Evolutionary conservation across 2,329 filamentous ascomycete species (phyloP).

Genomic region (Exophiala lecanii-corni): DNA sequence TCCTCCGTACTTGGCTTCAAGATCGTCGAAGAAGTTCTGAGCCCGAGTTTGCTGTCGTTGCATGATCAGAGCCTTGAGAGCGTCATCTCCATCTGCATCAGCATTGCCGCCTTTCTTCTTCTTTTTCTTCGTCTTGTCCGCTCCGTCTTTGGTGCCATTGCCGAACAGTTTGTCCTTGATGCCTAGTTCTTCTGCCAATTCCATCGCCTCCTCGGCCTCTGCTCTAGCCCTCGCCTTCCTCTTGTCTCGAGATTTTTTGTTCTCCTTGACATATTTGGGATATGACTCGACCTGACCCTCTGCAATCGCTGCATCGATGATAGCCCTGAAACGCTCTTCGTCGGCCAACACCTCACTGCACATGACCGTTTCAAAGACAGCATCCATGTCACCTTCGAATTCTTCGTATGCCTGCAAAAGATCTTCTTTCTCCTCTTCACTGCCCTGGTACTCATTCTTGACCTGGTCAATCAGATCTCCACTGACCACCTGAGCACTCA

Average conservation of each 20-base stretch:
- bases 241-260: conserved; percentile 57
- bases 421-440: conserved; percentile 77
- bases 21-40: conserved; percentile 61
- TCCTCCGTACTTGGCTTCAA: conserved; percentile 69
- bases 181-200: conserved; percentile 69
- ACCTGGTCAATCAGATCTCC: conserved; percentile 71
- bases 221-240: conserved; percentile 59
- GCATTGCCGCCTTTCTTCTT: conserved; percentile 42
- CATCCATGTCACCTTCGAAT: conserved; percentile 68
- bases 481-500: conserved; percentile 73
- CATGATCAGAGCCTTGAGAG: conserved; percentile 56
- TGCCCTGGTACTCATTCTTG: conserved; percentile 72
- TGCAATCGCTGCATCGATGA: conserved; percentile 77
- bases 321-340: conserved; percentile 74
- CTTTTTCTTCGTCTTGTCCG: conserved; percentile 42
- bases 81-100: conserved; percentile 32
- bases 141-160: conserved; percentile 28
- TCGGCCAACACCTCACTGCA: conserved; percentile 78
- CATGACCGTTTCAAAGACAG: conserved; percentile 78
- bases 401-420: conserved; percentile 71
- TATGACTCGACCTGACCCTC: conserved; percentile 63
- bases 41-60: conserved; percentile 46
- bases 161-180: conserved; percentile 66
- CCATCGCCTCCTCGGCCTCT: conserved; percentile 69
- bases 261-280: conserved; percentile 67